Evolutionary conservation across 2,329 filamentous ascomycete species (phyloP).

Genomic region (Colletotrichum lindemuthianum): DNA sequence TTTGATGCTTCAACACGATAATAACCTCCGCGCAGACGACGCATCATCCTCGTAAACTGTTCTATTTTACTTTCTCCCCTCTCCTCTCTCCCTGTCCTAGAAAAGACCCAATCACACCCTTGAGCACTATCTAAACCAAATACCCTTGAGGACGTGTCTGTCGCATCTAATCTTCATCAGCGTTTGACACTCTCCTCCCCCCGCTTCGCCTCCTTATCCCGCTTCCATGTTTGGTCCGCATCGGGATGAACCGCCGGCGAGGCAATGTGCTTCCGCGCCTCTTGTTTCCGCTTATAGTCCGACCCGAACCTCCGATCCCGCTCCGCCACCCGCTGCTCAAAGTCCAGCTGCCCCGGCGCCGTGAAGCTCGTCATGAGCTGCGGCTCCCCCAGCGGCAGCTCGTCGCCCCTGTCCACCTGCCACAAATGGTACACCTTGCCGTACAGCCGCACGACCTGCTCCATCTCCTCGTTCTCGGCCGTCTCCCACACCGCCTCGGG

Average conservation of each 20-base stretch:
- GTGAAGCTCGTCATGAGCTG: slow-evolving; percentile 66
- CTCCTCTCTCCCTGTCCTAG: too few species aligned
- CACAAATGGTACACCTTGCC: slow-evolving; percentile 89
- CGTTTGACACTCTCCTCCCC: slow-evolving; percentile 22
- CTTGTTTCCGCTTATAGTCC: slow-evolving; percentile 56
- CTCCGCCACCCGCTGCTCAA: slow-evolving; percentile 53
- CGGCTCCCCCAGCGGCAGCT: slow-evolving; percentile 61
- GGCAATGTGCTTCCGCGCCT: slow-evolving; percentile 53
- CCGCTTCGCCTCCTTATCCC: background rate
- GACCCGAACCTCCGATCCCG: slow-evolving; percentile 58
- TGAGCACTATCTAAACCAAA: too few species aligned
- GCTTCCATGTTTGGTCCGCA: slow-evolving; percentile 37
- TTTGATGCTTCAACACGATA: background rate
- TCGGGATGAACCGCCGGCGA: slow-evolving; percentile 53
- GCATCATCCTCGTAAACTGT: slow-evolving; percentile 9
- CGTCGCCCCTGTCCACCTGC: slow-evolving; percentile 81
- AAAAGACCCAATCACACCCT: too few species aligned
- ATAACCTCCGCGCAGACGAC: slow-evolving; percentile 8
- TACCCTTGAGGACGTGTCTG: background rate
- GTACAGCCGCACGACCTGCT: slow-evolving; percentile 77
- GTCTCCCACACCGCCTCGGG: slow-evolving; percentile 75
- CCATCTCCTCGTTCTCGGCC: slow-evolving; percentile 84
- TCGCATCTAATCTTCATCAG: slow-evolving; percentile 12
- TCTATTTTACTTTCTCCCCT: slow-evolving; percentile 1
- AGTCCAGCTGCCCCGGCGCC: slow-evolving; percentile 58